Base-by-base conservation (phyloP, 192 early-diverging fungal species). In the Coemansia sp. region DNA sequence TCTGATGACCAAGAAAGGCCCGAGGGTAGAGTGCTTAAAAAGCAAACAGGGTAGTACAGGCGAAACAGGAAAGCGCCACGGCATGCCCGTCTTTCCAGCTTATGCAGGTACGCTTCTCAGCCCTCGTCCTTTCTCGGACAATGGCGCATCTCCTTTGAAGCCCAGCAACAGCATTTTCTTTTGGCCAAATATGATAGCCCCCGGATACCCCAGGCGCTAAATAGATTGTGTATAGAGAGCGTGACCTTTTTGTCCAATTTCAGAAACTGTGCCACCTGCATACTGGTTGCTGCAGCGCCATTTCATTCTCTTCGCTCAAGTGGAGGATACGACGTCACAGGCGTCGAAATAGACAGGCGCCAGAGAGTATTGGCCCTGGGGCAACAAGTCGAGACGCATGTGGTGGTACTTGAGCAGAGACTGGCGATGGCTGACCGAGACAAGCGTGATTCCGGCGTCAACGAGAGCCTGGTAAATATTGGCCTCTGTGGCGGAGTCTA, bases 351-450 rank as follows among this genome's bases (percentile, higher is more conserved):
- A 16, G 51, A 55, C 51, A 55, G 51, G 51, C 26, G 51, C 14
- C 26, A 74, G 38, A 9, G 63, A 34, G 33, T 80, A 72, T 45
- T 65, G 45, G 38, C 81, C 80, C 11, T 75, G 40, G 10, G 67
- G 71, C 62, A 79, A 65, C 14, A 90, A 59, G 9, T 61, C 39
- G 37, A 90, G 67, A 3, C 58, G 57, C 5, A 51, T 58, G 0
- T 59, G 60, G 68, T 91, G 90, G 63, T 84, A 86, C 16, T 66
- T 74, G 21, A 71, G 64, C 42, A 91, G 61, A 13, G 66, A 65
- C 9, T 80, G 68, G 40, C 93, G 86, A 63, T 99, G 97, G 5
- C 90, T 91, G 23, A 99, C 91, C 11, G 94, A 94, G n/a, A 98
- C 87, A 7, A 94, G 73, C 1, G 95, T 94, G 62, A 96, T 92